Evolutionary conservation across 768 basidiomycete genomes (phyloP).

Genomic region (Trametes elegans): DNA sequence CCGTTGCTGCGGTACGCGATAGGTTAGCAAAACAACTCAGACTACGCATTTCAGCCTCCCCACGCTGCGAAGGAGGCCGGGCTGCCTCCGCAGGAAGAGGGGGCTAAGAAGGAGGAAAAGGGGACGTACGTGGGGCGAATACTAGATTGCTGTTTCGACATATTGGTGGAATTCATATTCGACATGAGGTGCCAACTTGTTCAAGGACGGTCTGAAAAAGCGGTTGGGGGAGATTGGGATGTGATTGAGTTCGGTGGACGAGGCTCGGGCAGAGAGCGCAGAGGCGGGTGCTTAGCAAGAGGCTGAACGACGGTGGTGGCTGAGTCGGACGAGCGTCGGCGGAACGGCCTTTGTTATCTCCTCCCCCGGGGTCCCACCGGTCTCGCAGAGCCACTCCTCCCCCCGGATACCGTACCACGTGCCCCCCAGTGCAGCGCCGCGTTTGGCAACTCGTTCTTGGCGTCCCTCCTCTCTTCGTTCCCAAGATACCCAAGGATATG

Average conservation of each 20-base stretch:
- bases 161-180: constrained; percentile 68
- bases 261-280: neutral
- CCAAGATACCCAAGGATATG: neutral
- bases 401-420: constrained; percentile 15
- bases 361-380: neutral
- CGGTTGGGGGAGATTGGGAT: neutral
- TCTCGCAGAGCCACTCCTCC: neutral
- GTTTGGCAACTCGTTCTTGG: constrained; percentile 9
- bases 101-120: constrained; percentile 14
- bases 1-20: constrained; percentile 68
- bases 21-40: neutral
- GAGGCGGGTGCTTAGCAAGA: constrained; percentile 6
- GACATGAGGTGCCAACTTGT: constrained; percentile 90
- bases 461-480: neutral
- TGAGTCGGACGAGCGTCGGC: constrained; percentile 2
- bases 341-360: constrained; percentile 1
- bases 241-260: neutral
- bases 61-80: too few species aligned
- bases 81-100: neutral
- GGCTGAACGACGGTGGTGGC: constrained; percentile 6
- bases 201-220: constrained; percentile 19
- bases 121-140: constrained; percentile 86
- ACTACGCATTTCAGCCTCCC: too few species aligned
- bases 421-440: constrained; percentile 3
- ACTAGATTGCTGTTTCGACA: constrained; percentile 81